A percentile compares a stretch with the other conserved stretches of the same genome.
These are phyloP conservation scores for Purshia tridentata DNA, from an alignment of 306 rosid species.

Conservation along the genomic window DNA sequence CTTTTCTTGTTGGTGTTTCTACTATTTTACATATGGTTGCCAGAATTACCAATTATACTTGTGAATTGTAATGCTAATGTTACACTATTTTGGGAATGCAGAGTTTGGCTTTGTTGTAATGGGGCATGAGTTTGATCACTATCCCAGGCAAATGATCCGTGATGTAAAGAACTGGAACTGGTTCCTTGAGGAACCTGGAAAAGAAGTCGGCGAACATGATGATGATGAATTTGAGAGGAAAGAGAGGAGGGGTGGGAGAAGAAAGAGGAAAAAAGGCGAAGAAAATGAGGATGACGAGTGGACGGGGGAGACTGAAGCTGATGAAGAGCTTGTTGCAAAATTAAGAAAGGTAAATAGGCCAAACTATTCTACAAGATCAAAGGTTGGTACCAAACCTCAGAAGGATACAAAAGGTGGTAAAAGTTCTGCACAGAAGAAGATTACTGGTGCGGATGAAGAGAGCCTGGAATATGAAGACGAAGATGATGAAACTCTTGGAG, in stretches of 20 bases:
- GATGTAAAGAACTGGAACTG: constrained; percentile 66
- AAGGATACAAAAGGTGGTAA: constrained; percentile 26
- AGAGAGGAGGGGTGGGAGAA: constrained; percentile 23
- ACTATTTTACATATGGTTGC: background rate
- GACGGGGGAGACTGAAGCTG: constrained; percentile 67
- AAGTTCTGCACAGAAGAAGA: constrained; percentile 39
- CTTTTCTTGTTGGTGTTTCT: background rate
- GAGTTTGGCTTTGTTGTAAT: constrained; percentile 76
- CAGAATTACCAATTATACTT: background rate
- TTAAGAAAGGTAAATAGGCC: constrained; percentile 41
- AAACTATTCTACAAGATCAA: constrained; percentile 63
- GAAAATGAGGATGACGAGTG: constrained; percentile 58
- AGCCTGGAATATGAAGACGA: constrained; percentile 38
- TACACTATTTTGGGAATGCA: constrained; percentile 36
- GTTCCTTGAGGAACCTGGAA: constrained; percentile 67
- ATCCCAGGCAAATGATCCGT: constrained; percentile 57
- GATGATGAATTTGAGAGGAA: constrained; percentile 39
- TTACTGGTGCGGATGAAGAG: constrained; percentile 19
- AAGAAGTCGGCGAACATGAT: constrained; percentile 31
- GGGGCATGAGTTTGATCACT: constrained; percentile 78
- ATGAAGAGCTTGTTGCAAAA: constrained; percentile 38
- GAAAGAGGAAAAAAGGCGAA: constrained; percentile 45
- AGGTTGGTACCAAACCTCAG: constrained; percentile 21
- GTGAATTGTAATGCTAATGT: background rate
- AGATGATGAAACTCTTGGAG: constrained; percentile 61